Conservation (phyloP, 257 asterid genomes). For the Rauvolfia tetraphylla region DNA sequence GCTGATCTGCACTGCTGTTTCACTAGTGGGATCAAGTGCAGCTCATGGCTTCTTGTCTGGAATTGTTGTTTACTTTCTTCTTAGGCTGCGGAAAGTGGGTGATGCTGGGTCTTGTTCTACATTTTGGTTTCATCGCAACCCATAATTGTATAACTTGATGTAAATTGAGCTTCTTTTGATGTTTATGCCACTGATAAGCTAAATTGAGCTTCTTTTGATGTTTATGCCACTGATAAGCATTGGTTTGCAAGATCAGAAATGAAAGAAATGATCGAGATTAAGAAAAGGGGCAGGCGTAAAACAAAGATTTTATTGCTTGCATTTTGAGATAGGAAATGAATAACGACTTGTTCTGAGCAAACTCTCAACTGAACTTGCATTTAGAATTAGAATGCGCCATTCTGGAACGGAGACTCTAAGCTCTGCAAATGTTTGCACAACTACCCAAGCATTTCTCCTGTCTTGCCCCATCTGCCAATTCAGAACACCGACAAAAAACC, state of each 20-base stretch:
- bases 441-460: constrained; percentile 34
- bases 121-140: constrained; percentile 28
- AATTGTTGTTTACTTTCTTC: constrained; percentile 53
- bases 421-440: constrained; percentile 25
- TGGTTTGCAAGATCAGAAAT: not conserved
- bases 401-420: not conserved
- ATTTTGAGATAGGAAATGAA: not conserved
- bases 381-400: not conserved
- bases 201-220: not conserved
- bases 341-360: not conserved
- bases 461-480: constrained; percentile 35
- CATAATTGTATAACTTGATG: constrained; percentile 4
- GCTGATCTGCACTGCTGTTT: constrained; percentile 61
- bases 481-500: not conserved
- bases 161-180: not conserved
- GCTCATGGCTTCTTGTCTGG: constrained; percentile 70
- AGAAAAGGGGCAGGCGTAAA: not conserved
- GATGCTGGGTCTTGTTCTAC: constrained; percentile 25
- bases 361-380: not conserved
- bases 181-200: not conserved
- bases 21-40: constrained; percentile 72
- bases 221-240: not conserved
- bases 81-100: constrained; percentile 42
- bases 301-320: not conserved
- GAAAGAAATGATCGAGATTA: not conserved